phyloP scores from a whole-genome alignment of 371 early-diverging fungal species.

The Rhizopus delemar region DNA sequence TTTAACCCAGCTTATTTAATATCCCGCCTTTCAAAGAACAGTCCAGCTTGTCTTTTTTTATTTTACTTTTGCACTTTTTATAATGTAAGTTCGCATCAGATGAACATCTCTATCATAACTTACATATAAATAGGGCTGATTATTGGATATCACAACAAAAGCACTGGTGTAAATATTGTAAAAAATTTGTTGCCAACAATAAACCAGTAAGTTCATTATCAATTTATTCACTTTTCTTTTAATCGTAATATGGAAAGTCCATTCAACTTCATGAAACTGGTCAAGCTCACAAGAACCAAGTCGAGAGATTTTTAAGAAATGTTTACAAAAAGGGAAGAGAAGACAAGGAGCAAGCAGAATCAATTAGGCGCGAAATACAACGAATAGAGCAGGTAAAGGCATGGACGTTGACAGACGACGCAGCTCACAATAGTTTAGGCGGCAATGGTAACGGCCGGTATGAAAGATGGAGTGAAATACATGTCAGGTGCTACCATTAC shows the following conservation, averaged over 20 bases:
- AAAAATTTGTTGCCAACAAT: conserved; percentile 73
- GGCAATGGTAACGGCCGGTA: conserved; percentile 6
- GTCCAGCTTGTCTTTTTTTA: no score
- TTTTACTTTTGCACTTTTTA: no score
- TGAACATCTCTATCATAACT: no score
- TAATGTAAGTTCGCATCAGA: no score
- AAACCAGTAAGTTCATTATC: conserved; percentile 57
- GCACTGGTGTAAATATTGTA: conserved; percentile 77
- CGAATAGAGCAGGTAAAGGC: conserved; percentile 60
- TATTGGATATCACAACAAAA: conserved; percentile 76
- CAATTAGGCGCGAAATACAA: conserved; percentile 57
- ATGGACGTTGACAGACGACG: no score
- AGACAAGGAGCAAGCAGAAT: conserved; percentile 53
- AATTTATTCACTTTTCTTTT: conserved; percentile 3
- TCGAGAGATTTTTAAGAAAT: conserved; percentile 66
- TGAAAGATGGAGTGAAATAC: conserved; percentile 2
- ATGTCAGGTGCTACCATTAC: not conserved
- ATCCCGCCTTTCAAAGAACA: no score
- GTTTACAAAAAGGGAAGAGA: conserved; percentile 62
- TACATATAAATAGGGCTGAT: conserved; percentile 57
- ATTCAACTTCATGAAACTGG: conserved; percentile 70
- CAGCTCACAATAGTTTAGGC: conserved; percentile 5
- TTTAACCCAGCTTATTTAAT: no score
- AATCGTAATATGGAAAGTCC: conserved; percentile 41
- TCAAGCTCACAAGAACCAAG: conserved; percentile 68